These are phyloP conservation scores for Nicotiana attenuata DNA, from an alignment of 257 asterid genomes.

Conservation along the genomic window DNA sequence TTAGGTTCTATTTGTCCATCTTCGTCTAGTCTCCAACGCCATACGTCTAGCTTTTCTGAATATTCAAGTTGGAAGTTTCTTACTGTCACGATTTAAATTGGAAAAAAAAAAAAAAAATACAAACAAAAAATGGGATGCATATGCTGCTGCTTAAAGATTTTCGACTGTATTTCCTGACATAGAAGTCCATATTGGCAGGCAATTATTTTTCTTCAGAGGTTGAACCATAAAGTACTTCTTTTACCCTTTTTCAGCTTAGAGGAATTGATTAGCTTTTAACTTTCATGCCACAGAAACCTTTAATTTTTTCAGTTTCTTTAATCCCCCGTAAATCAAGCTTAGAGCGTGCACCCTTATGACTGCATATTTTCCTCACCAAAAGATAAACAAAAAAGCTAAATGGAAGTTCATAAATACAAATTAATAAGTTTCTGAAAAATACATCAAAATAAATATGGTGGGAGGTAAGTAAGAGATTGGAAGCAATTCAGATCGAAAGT, in stretches of 20 bases:
- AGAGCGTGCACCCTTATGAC: too few relatives aligned
- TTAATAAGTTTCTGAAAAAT: background rate
- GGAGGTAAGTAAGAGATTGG: slow-evolving; percentile 65
- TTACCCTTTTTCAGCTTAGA: too few relatives aligned
- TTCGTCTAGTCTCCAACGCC: background rate
- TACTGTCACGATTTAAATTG: background rate
- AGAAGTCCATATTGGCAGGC: too few relatives aligned
- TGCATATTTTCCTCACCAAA: background rate
- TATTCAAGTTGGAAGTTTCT: background rate
- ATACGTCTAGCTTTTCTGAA: background rate
- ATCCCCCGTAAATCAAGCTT: too few relatives aligned
- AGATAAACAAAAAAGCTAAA: background rate
- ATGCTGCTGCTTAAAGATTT: too few relatives aligned
- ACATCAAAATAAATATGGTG: background rate
- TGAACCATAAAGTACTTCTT: background rate
- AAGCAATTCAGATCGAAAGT: slow-evolving; percentile 90
- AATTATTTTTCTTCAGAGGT: background rate
- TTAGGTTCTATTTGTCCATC: background rate
- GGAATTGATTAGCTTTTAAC: too few relatives aligned
- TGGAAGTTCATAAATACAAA: background rate
- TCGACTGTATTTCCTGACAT: too few relatives aligned
- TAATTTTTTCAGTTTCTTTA: too few relatives aligned
- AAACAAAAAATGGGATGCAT: background rate
- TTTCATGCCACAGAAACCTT: too few relatives aligned
- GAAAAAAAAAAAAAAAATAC: background rate